These are phyloP conservation scores for Petunia secreta DNA, from an alignment of 257 asterid genomes.

Conservation along the genomic window DNA sequence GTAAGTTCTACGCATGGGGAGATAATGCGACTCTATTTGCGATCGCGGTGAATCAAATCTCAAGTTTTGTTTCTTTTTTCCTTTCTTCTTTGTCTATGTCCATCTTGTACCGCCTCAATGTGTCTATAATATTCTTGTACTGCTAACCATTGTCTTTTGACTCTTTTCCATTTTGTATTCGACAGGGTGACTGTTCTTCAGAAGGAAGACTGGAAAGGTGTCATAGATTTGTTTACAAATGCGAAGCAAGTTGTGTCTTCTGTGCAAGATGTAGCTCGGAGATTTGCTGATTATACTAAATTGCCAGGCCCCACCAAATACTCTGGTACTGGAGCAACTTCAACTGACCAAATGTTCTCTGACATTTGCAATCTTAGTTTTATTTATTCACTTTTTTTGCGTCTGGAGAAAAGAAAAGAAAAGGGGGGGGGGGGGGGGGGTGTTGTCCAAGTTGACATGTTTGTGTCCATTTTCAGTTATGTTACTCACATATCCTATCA, in stretches of 20 bases:
- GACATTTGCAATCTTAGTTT: background rate
- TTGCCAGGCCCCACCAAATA: conserved; percentile 50
- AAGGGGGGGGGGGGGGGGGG: background rate
- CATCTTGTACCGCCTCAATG: background rate
- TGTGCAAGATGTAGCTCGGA: conserved; percentile 86
- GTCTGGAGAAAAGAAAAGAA: background rate
- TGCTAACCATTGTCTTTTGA: background rate
- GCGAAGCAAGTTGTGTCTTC: conserved; percentile 87
- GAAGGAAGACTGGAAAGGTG: conserved; percentile 90
- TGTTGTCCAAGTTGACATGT: background rate
- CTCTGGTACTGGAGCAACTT: conserved; percentile 41
- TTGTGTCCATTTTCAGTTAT: background rate
- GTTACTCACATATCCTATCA: background rate
- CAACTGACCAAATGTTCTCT: background rate
- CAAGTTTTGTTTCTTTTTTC: no score
- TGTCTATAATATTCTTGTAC: background rate
- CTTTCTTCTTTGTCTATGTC: background rate
- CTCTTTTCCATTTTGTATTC: conserved; percentile 23
- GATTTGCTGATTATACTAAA: conserved; percentile 79
- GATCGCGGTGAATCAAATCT: background rate
- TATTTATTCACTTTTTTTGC: background rate
- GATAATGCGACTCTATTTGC: background rate
- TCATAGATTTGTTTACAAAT: conserved; percentile 73
- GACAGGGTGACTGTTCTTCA: conserved; percentile 68
- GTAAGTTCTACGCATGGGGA: background rate